phyloP scores from a whole-genome alignment of 208 protist genomes.

The Blastocrithidia nonstop region DNA sequence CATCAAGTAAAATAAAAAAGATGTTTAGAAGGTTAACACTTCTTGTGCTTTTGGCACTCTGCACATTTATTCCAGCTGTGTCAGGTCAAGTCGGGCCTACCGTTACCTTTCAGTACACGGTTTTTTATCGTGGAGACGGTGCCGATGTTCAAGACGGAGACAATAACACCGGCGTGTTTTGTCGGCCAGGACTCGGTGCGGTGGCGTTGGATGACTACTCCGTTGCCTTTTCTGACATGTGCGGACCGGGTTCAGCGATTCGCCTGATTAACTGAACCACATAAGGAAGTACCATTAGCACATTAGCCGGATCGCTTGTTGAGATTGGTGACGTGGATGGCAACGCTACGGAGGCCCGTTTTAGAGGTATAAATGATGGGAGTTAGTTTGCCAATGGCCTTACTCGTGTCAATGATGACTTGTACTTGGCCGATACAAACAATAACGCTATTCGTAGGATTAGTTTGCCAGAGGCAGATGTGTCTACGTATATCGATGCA shows the following conservation, averaged over 20 bases:
- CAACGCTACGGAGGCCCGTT: slow-evolving; percentile 6
- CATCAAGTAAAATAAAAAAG: too few species aligned
- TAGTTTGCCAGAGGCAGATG: slow-evolving; percentile 5
- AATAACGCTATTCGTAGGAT: slow-evolving; percentile 42
- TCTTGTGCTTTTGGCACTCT: too few species aligned
- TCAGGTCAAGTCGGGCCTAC: too few species aligned
- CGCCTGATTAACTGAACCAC: slow-evolving; percentile 16
- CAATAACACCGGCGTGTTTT: slow-evolving; percentile 24
- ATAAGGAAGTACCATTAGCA: slow-evolving; percentile 10
- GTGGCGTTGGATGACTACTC: slow-evolving; percentile 2
- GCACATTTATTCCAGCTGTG: too few species aligned
- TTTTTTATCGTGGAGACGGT: too few species aligned
- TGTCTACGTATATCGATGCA: slow-evolving; percentile 10
- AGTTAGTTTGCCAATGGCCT: slow-evolving; percentile 8
- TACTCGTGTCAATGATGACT: slow-evolving; percentile 5
- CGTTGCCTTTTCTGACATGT: slow-evolving; percentile 42
- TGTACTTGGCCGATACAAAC: slow-evolving; percentile 32
- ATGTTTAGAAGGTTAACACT: too few species aligned
- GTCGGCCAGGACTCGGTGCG: slow-evolving; percentile 10
- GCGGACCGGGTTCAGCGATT: slow-evolving; percentile 17
- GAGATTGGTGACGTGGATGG: slow-evolving; percentile 14
- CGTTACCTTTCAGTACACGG: too few species aligned
- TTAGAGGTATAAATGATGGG: slow-evolving; percentile 11
- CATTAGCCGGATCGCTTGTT: slow-evolving; percentile 20
- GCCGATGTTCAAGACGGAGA: slow-evolving; percentile 13